These are phyloP conservation scores for Leavenworthia alabamica DNA, from an alignment of 345 rosid species.

Conservation along the genomic window DNA sequence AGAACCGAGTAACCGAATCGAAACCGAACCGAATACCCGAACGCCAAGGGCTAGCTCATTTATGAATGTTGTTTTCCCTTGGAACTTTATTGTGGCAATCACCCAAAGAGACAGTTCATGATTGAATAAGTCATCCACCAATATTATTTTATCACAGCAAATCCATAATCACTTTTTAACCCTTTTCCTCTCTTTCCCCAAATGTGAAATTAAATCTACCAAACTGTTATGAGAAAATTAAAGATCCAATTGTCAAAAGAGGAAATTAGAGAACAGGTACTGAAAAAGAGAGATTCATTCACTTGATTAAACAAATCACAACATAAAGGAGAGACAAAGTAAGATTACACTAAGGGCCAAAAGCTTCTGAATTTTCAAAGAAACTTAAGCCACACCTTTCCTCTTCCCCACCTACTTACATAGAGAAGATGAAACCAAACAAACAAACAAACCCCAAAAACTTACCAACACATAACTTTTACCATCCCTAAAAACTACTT, in stretches of 20 bases:
- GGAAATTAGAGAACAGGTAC: conserved; percentile 17
- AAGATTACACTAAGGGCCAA: conserved; percentile 22
- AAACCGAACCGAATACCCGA: no score
- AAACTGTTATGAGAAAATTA: conserved; percentile 8
- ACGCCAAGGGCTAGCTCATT: no score
- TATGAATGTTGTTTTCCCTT: no score
- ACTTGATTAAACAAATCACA: conserved; percentile 27
- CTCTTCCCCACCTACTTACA: no score
- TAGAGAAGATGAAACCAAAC: conserved; percentile 19
- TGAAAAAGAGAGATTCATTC: conserved; percentile 23
- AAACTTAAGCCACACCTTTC: conserved; percentile 27
- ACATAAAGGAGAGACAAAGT: no score
- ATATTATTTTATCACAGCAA: not conserved
- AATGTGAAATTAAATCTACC: conserved; percentile 19
- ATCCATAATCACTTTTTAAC: conserved; percentile 15
- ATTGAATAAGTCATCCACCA: conserved; percentile 9
- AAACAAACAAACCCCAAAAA: not conserved
- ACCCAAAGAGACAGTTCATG: no score
- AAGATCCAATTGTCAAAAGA: conserved; percentile 5
- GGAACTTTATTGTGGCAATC: no score
- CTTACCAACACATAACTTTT: conserved; percentile 12
- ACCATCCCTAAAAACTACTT: conserved; percentile 26
- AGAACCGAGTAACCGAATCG: no score
- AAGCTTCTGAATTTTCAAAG: conserved; percentile 21
- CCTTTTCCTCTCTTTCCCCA: not conserved